Percentiles rank a stretch among this genome's conserved stretches.
These are phyloP conservation scores for Mesembryanthemum crystallinum DNA, from an alignment of 148 eudicot species.

Conservation along the genomic window DNA sequence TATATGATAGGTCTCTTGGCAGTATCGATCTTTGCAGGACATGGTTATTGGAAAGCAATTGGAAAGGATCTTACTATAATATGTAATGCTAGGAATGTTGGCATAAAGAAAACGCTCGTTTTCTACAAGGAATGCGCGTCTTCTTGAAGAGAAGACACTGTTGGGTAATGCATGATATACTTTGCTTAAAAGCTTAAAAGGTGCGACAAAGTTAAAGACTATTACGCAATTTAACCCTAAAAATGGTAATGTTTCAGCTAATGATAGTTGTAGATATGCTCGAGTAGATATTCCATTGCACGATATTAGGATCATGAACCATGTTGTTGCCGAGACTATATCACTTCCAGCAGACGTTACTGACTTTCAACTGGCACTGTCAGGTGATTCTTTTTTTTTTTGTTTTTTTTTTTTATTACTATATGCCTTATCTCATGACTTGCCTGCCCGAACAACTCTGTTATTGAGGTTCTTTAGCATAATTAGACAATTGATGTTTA, in stretches of 20 bases:
- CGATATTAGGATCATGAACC: slow-evolving; percentile 47
- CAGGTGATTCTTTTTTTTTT: slow-evolving; percentile 23
- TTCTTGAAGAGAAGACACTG: slow-evolving; percentile 68
- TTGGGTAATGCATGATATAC: slow-evolving; percentile 98
- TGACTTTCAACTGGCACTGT: slow-evolving; percentile 27
- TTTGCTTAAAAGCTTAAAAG: slow-evolving; percentile 66
- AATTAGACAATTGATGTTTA: neutral
- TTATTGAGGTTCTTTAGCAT: too few species aligned
- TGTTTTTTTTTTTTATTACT: neutral
- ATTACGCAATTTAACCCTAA: too few species aligned
- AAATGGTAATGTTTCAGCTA: slow-evolving; percentile 24
- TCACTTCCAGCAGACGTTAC: slow-evolving; percentile 22
- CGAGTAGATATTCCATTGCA: slow-evolving; percentile 22
- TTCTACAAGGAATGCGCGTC: slow-evolving; percentile 92
- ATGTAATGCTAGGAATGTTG: slow-evolving; percentile 60
- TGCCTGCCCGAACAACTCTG: neutral
- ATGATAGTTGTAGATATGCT: slow-evolving; percentile 12
- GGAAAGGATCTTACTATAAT: slow-evolving; percentile 76
- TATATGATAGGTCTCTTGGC: slow-evolving; percentile 78
- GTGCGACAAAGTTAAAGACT: too few species aligned
- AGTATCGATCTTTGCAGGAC: too few species aligned
- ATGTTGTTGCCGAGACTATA: slow-evolving; percentile 30
- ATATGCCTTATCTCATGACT: neutral
- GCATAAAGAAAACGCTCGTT: slow-evolving; percentile 84
- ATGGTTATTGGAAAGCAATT: slow-evolving; percentile 94